A percentile compares a stretch with the other conserved stretches of the same genome.
Conservation (phyloP, 345 rosid species). For the Hibiscus mutabilis region DNA sequence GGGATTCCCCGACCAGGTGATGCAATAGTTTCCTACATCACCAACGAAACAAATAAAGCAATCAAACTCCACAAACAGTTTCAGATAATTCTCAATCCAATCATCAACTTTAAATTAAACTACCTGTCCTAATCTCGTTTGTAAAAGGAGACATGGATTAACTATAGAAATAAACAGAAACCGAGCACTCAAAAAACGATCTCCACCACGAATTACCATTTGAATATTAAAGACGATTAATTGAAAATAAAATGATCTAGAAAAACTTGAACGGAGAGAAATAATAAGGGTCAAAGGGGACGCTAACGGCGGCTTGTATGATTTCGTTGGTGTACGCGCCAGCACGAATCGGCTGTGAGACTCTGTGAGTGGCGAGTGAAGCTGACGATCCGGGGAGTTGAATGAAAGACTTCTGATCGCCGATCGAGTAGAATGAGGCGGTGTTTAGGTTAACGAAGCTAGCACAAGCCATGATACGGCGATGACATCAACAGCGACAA, state of each 20-base stretch:
- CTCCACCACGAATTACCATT: too few species aligned
- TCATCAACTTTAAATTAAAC: neutral
- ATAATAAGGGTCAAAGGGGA: neutral
- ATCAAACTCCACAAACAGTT: neutral
- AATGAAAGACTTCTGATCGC: constrained; percentile 35
- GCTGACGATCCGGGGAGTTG: constrained; percentile 32
- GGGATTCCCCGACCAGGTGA: constrained; percentile 90
- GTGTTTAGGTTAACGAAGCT: constrained; percentile 59
- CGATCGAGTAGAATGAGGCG: constrained; percentile 64
- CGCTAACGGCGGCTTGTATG: constrained; percentile 76
- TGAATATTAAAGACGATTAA: too few species aligned
- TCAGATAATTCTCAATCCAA: neutral
- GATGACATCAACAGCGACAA: neutral
- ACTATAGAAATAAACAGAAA: neutral
- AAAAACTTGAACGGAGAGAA: neutral
- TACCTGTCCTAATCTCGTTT: neutral
- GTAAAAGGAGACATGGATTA: neutral
- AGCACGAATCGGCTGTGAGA: constrained; percentile 73
- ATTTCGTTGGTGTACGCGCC: constrained; percentile 83
- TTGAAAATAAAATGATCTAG: neutral
- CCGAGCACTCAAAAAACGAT: neutral
- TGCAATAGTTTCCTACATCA: constrained; percentile 62
- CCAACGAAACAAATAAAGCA: neutral
- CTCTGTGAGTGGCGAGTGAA: constrained; percentile 16
- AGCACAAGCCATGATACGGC: constrained; percentile 54